Evolutionary conservation across 306 rosid genomes (phyloP).

Genomic region (Sicyos baderoa): DNA sequence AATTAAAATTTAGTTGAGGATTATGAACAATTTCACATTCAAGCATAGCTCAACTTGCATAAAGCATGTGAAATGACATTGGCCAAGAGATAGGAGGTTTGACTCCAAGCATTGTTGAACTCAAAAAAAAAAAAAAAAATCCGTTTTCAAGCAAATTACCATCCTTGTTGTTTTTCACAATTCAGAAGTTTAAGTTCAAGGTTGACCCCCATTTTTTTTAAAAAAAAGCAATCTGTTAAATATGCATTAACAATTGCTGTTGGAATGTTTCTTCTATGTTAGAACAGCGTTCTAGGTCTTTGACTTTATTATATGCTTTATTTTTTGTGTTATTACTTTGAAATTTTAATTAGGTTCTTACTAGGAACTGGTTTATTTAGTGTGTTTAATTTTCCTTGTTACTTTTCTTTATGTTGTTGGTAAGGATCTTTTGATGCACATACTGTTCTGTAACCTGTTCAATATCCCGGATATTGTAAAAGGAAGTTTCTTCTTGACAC

Average conservation of each 20-base stretch:
- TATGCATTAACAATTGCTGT: background rate
- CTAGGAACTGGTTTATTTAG: background rate
- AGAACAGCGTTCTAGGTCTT: slow-evolving; percentile 2
- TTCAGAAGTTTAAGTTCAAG: background rate
- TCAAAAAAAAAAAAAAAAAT: no score
- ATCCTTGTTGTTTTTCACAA: background rate
- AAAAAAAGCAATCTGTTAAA: background rate
- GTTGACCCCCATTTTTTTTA: background rate
- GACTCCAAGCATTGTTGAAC: no score
- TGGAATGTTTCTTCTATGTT: background rate
- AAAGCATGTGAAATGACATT: no score
- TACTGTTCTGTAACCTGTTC: background rate
- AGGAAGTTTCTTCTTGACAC: background rate
- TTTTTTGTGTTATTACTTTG: background rate
- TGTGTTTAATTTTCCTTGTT: slow-evolving; percentile 6
- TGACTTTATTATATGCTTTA: background rate
- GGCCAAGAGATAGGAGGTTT: no score
- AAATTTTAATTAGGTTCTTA: background rate
- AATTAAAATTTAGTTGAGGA: background rate
- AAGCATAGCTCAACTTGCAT: no score
- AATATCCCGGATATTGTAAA: background rate
- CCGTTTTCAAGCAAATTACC: background rate
- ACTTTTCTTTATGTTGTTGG: background rate
- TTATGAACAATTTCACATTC: background rate
- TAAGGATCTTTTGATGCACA: background rate